Conservation (phyloP, 1,284 basidiomycete genomes). For the Puccinia triticina region DNA sequence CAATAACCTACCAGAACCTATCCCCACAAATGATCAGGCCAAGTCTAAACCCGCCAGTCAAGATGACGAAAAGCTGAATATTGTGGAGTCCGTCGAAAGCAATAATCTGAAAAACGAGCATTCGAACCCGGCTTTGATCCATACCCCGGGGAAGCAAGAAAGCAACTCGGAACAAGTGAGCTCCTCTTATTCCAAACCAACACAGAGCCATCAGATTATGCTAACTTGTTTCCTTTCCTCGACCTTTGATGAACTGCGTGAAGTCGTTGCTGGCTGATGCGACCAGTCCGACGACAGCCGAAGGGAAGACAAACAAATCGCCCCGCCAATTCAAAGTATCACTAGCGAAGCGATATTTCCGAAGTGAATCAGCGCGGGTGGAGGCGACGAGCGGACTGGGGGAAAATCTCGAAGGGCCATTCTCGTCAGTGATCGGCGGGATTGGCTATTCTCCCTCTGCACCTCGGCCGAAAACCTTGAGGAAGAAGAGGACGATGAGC, state of each 20-base stretch:
- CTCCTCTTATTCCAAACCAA: no score
- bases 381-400: not conserved
- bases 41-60: not conserved
- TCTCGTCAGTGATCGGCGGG: slow-evolving; percentile 14
- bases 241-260: not conserved
- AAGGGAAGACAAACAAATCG: not conserved
- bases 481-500: not conserved
- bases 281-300: not conserved
- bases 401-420: slow-evolving; percentile 3
- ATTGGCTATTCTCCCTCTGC: slow-evolving; percentile 16
- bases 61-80: not conserved
- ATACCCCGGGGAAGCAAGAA: not conserved
- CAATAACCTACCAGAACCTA: not conserved
- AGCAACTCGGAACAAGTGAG: not conserved
- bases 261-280: not conserved
- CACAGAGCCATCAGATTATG: not conserved
- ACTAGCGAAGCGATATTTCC: not conserved
- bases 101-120: not conserved
- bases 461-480: not conserved
- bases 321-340: not conserved
- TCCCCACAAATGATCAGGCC: not conserved
- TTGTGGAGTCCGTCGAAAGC: not conserved
- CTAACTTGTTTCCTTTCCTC: not conserved
- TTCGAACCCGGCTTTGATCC: not conserved
- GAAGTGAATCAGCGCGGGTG: not conserved